Percentiles rank a stretch among this genome's conserved stretches.
These are phyloP conservation scores for Ceratocystiopsis sp. DNA, from an alignment of 2,329 filamentous ascomycete species.

Conservation along the genomic window DNA sequence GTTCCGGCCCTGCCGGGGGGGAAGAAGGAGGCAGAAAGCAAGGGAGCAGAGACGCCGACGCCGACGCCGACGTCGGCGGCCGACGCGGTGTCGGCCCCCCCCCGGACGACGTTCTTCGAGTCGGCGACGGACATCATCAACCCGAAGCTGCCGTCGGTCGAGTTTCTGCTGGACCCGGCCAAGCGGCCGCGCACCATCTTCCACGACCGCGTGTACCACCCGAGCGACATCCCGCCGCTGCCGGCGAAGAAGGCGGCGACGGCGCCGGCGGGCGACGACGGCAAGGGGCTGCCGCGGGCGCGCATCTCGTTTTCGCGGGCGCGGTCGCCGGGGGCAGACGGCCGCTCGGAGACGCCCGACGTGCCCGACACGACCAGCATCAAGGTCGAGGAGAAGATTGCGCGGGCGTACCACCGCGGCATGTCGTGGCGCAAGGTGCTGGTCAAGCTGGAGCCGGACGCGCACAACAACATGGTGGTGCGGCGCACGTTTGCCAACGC, in stretches of 20 bases:
- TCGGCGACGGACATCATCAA: slow-evolving; percentile 85
- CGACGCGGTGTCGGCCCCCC: slow-evolving; percentile 48
- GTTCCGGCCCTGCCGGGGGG: too few species aligned
- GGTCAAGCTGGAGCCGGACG: slow-evolving; percentile 87
- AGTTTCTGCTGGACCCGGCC: slow-evolving; percentile 71
- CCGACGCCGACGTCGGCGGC: slow-evolving; percentile 9
- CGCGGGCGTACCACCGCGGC: slow-evolving; percentile 80
- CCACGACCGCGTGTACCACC: slow-evolving; percentile 90
- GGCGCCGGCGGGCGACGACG: slow-evolving; percentile 13
- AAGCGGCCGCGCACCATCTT: slow-evolving; percentile 81
- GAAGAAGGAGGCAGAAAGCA: too few species aligned
- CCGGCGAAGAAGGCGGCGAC: slow-evolving; percentile 37
- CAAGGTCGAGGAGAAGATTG: slow-evolving; percentile 95
- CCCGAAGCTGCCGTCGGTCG: slow-evolving; percentile 64
- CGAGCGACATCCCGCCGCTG: slow-evolving; percentile 76
- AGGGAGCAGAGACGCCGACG: slow-evolving; percentile 2
- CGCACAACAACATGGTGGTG: slow-evolving; percentile 97
- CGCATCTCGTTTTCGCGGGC: too few species aligned
- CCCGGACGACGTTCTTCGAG: slow-evolving; percentile 85
- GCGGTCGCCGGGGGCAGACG: too few species aligned
- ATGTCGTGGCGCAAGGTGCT: slow-evolving; percentile 94
- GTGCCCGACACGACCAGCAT: slow-evolving; percentile 48
- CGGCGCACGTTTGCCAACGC: slow-evolving; percentile 94
- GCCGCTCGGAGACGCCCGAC: slow-evolving; percentile 11
- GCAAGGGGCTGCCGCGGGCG: too few species aligned